Evolutionary conservation across 495 filamentous ascomycete species (phyloP), one percentile per base, ranked within the genome.

Genomic region (Rusavskia elegans): DNA sequence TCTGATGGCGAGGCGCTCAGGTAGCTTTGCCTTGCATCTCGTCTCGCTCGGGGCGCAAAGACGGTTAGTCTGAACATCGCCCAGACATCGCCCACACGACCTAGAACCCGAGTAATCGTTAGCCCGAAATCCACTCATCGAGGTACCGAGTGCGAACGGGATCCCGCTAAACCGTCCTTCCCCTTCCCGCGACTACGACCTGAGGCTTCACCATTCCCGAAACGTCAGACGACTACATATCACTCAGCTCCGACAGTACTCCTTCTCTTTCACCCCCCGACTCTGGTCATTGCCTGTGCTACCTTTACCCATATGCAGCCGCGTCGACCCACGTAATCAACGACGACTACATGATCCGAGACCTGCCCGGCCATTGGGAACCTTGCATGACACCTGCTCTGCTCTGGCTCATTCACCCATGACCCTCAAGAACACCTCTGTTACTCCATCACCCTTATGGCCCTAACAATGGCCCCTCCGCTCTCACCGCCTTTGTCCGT

Each of bases 401-500:
- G 38, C 53, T 30, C 32, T 23, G 14, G 41, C 16, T 29, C 55
- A 35, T 51, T 55, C 52, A 46, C 42, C 17, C 3, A 37, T 46
- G 52, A 40, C 41, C 50, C 42, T 5, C 30, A 20, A 48, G 16
- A 6, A 5, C 6, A 5, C 9, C 19, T 37, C 40, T 19, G 19
- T 45, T 23, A 27, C 32, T 45, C 38, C 19, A 38, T 45, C 23
- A 61, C 57, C 46, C 40, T 53, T 23, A 49, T 61, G 32, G 45
- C 56, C 2, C 53, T 48, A 36, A 21, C 56, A 50, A 60, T 54
- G 48, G 50, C 55, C 25, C 49, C 57, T 45, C 54, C 36, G 29
- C 49, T 55, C 19, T 55, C 55, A 25, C 54, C 53, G 36, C 45
- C 53, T 32, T 49, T 48, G 19, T 55, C 53, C 35, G 27, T 50